A percentile compares a stretch with the other conserved stretches of the same genome.
These are phyloP conservation scores for Trifolium pratense DNA, from an alignment of 306 rosid genomes.

Conservation along the genomic window DNA sequence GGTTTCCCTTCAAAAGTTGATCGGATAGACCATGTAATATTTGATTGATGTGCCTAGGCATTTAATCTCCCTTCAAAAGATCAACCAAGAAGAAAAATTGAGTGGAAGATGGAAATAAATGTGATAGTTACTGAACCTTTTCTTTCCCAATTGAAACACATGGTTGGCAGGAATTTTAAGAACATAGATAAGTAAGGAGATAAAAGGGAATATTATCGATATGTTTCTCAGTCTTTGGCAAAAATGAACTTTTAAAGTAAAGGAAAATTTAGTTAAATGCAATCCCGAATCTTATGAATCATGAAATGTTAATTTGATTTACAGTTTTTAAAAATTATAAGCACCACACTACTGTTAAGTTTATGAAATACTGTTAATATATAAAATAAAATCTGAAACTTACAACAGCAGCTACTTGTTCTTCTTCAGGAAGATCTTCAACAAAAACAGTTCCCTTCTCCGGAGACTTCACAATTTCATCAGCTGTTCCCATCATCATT, in stretches of 20 bases:
- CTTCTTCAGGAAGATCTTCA: constrained; percentile 99
- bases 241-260: constrained; percentile 12
- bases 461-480: constrained; percentile 88
- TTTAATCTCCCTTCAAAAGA: neutral
- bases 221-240: constrained; percentile 25
- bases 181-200: neutral
- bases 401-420: constrained; percentile 79
- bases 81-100: neutral
- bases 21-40: constrained; percentile 22
- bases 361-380: constrained; percentile 24
- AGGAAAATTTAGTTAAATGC: neutral
- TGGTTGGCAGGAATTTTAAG: neutral
- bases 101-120: neutral
- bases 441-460: constrained; percentile 90
- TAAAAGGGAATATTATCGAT: constrained; percentile 7
- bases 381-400: constrained; percentile 37
- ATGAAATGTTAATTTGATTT: constrained; percentile 3
- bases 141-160: constrained; percentile 7
- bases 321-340: constrained; percentile 5
- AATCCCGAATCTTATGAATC: constrained; percentile 11
- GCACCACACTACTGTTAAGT: constrained; percentile 1
- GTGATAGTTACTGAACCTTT: constrained; percentile 1
- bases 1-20: neutral
- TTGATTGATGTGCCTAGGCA: constrained; percentile 8
- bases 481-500: constrained; percentile 99